Evolutionary conservation across 2,329 filamentous ascomycete genomes (phyloP), one percentile per base, ranked within the genome.

Genomic region (Diplocarpon rosae): DNA sequence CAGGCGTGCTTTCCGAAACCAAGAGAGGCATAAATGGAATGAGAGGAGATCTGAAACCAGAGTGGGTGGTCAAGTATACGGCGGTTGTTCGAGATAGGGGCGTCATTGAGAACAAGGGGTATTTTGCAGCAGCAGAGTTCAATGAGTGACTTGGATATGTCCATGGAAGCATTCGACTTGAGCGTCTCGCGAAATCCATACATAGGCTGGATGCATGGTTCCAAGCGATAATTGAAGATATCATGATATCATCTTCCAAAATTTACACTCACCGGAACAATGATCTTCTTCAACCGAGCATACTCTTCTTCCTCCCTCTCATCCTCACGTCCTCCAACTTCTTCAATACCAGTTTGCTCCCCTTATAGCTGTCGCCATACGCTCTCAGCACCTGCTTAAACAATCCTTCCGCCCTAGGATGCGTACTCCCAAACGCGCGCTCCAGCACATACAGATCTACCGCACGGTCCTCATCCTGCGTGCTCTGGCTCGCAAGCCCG

Each of bases 21-120:
- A 50, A 60, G 60, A 42, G 64, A 59, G 57, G 67, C 11, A 62
- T 63, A 14, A 63, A 68, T 9, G 83, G 84, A 0, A 68, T 94
- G 46, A 71, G 75, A 54, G 89, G 87, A 4, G 80, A 95, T 52
- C 73, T 96, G 39, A 75, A 78, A 47, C 89, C 92, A 24, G 80
- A 90, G 62, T 98, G 92, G 90, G 92, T 96, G 24, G 83, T 90
- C 54, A 94, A 96, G 63, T 98, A 98, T 63, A 95, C 90, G 31
- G 92, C 92, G 1, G 90, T 96, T 47, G 86, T 96, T 33, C 84
- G 85, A 63, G 84, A 96, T 62, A 74, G 92, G 43, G 92, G 92
- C 12, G 92, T 98, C 8, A 90, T 98, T 53, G 92, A 98, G 70
- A 95, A 92, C 62, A 98, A 96, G 70, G 92, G 92, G 7, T 96